Evolutionary conservation across 1,139 yeast species (phyloP), one percentile per base, ranked within the genome.

Genomic region (Suhomyces maxii): DNA sequence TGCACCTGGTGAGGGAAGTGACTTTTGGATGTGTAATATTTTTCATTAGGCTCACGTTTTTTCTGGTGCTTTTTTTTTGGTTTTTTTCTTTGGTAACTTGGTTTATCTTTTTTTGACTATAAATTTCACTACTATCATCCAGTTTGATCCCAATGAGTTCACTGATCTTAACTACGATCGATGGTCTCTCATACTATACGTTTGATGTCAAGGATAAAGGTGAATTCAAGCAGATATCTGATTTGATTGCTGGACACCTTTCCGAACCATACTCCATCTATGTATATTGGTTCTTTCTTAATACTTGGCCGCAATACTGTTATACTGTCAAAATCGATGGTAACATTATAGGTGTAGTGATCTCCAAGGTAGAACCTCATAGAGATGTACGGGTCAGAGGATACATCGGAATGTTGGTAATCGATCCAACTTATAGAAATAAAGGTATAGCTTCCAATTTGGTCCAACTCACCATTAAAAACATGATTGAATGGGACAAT

Each of bases 351-450:
- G 99, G 98, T 4, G 89, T 87, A 37, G 84, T 91, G 18, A 88
- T 93, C 8, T 85, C 96, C 50, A 89, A 89, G 59, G 79, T 84
- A n/a, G 95, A 87, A 55, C 73, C 79, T 6, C 98, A 93, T 65
- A 73, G 93, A 47, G 77, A 79, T 32, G 84, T 78, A 9, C 72
- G 96, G 49, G 61, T 73, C 57, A 71, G 97, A 52, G 99, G 99
- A 0, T 93, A 93, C 60, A 91, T 93, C 39, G 99, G 98, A 7
- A 93, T 93, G 99, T 70, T 93, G 46, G 97, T 95, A 0, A 95
- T 93, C 26, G 84, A 84, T 47, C 80, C 83, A 36, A 62, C 67
- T 13, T 83, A 77, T 63, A 72, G 99, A 44, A 91, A 95, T 8
- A 71, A 69, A 40, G 97, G 97, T 1, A 86, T 91, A 40, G 97